phyloP scores from a whole-genome alignment of 2,329 filamentous ascomycete genomes.

The Paecilomyces niveus region DNA sequence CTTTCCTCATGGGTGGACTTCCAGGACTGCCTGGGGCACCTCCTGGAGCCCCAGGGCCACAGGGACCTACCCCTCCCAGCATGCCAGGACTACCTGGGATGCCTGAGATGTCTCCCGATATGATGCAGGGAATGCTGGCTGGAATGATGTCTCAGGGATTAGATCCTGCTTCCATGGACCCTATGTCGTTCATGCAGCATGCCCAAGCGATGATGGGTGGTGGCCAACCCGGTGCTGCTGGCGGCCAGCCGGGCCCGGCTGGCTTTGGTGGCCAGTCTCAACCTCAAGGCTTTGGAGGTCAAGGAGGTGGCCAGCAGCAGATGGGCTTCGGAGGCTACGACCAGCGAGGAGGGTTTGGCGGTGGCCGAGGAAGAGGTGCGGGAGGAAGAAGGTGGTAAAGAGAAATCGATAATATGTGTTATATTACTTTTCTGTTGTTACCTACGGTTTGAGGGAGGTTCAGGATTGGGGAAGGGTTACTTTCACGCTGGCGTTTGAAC shows the following conservation, averaged over 20 bases:
- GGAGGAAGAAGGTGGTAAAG: conserved; percentile 32
- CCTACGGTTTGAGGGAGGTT: not conserved
- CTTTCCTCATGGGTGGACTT: conserved; percentile 47
- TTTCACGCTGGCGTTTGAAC: conserved; percentile 1
- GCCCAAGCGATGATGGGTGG: conserved; percentile 44
- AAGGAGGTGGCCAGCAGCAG: conserved; percentile 31
- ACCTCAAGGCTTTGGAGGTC: conserved; percentile 24
- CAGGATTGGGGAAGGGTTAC: not conserved
- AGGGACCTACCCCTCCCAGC: conserved; percentile 20
- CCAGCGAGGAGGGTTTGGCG: conserved; percentile 31
- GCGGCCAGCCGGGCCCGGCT: conserved; percentile 26
- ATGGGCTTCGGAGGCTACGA: conserved; percentile 38
- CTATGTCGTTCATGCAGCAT: conserved; percentile 48
- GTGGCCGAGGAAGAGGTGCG: conserved; percentile 26
- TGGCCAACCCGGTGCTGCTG: conserved; percentile 32
- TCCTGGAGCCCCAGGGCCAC: conserved; percentile 18
- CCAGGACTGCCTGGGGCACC: conserved; percentile 38
- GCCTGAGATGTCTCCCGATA: conserved; percentile 46
- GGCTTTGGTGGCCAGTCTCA: conserved; percentile 28
- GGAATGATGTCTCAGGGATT: conserved; percentile 49
- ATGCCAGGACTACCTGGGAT: conserved; percentile 37
- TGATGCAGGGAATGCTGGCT: conserved; percentile 54
- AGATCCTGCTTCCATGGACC: conserved; percentile 48
- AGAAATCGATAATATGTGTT: conserved; percentile 5
- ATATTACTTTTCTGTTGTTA: conserved; percentile 7